Evolutionary conservation across 179 eudicot genomes (phyloP).

Genomic region (Beta macrorhiza): DNA sequence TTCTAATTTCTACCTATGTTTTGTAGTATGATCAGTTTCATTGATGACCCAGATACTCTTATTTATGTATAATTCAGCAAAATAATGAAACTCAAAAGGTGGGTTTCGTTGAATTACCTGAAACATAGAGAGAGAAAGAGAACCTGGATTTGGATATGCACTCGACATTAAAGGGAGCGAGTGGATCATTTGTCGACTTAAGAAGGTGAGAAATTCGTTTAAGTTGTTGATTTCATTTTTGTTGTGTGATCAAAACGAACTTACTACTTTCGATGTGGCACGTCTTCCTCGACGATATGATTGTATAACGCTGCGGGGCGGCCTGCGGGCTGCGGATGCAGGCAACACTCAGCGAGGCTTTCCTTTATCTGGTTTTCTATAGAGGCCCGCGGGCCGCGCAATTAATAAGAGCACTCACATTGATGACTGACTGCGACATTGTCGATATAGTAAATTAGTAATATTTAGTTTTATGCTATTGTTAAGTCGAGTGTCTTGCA

Average conservation of each 20-base stretch:
- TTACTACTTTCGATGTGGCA: background rate
- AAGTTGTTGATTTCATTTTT: background rate
- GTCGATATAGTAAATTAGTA: too few species aligned
- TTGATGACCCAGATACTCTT: background rate
- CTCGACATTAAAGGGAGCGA: background rate
- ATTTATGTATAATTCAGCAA: background rate
- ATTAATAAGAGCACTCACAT: too few species aligned
- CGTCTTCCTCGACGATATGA: too few species aligned
- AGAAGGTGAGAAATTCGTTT: background rate
- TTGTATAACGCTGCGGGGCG: too few species aligned
- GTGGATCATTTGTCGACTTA: background rate
- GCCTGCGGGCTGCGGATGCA: too few species aligned
- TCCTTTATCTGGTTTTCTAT: too few species aligned
- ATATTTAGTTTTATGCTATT: too few species aligned
- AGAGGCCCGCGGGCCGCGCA: too few species aligned
- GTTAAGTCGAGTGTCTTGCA: too few species aligned
- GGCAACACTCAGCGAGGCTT: too few species aligned
- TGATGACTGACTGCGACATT: too few species aligned
- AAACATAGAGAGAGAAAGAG: slow-evolving; percentile 2
- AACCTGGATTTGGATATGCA: slow-evolving; percentile 2
- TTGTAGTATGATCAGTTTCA: background rate
- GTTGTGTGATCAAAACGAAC: background rate
- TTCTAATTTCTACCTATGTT: background rate
- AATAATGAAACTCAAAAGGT: background rate
- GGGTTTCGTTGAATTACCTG: slow-evolving; percentile 7